A percentile compares a stretch with the other conserved stretches of the same genome.
Evolutionary conservation across 2,329 filamentous ascomycete species (phyloP).

Genomic region (Cladosporium sp.): DNA sequence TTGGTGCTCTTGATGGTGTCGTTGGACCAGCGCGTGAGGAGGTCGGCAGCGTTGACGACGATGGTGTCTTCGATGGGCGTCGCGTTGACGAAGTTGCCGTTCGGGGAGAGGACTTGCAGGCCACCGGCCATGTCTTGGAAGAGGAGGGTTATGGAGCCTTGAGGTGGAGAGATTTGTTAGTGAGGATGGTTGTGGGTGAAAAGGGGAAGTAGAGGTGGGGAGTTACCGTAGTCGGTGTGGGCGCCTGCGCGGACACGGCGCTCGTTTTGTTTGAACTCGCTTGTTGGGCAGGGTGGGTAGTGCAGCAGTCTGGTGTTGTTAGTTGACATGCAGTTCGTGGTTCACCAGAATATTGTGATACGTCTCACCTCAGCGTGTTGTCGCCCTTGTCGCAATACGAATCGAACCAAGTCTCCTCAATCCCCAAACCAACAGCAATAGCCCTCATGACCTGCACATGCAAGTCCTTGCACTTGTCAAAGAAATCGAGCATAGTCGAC

Average conservation of each 20-base stretch:
- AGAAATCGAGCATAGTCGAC: conserved; percentile 73
- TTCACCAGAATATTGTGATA: too few relatives aligned
- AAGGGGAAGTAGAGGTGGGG: conserved; percentile 34
- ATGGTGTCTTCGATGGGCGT: conserved; percentile 77
- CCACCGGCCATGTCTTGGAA: conserved; percentile 58
- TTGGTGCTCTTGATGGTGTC: conserved; percentile 85
- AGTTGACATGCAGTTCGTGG: background rate
- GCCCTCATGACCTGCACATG: conserved; percentile 71
- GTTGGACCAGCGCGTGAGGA: conserved; percentile 85
- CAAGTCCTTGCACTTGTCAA: conserved; percentile 70
- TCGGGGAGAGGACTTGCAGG: conserved; percentile 65
- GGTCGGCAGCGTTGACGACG: conserved; percentile 82
- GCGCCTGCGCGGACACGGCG: conserved; percentile 68
- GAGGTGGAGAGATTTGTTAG: background rate
- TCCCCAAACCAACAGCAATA: conserved; percentile 62
- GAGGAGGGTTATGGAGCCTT: conserved; percentile 48
- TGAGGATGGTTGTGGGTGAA: background rate
- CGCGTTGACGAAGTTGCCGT: conserved; percentile 73
- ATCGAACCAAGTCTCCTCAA: conserved; percentile 79
- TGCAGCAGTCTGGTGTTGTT: conserved; percentile 42
- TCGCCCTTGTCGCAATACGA: conserved; percentile 69
- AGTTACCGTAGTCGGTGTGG: conserved; percentile 62
- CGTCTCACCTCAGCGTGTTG: conserved; percentile 54
- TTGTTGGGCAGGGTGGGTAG: conserved; percentile 58
- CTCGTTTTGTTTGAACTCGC: conserved; percentile 54